phyloP scores from a whole-genome alignment of 1,139 yeast species.

The Geotrichum restrictum region DNA sequence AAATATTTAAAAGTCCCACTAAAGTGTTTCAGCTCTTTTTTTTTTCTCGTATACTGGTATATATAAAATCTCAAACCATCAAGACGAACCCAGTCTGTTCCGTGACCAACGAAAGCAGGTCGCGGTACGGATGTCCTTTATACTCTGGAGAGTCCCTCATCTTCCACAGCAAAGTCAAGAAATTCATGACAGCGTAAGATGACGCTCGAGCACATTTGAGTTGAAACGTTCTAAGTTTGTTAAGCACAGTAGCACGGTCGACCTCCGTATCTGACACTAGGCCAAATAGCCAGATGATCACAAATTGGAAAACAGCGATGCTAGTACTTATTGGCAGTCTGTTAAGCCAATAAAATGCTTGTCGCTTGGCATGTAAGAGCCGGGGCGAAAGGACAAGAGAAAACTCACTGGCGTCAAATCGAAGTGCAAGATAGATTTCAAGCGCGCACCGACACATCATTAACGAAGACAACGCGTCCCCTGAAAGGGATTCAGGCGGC shows the following conservation, averaged over 20 bases:
- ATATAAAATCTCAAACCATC: slow-evolving; percentile 2
- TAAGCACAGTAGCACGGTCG: slow-evolving; percentile 21
- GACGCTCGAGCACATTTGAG: slow-evolving; percentile 21
- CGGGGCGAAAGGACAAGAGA: slow-evolving; percentile 19
- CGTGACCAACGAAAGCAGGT: slow-evolving; percentile 20
- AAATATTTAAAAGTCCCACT: too few species aligned
- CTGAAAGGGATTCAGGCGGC: background rate
- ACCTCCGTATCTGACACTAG: slow-evolving; percentile 22
- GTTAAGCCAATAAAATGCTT: slow-evolving; percentile 21
- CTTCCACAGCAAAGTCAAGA: slow-evolving; percentile 25
- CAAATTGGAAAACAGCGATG: slow-evolving; percentile 23
- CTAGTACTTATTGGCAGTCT: slow-evolving; percentile 14
- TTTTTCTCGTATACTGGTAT: too few species aligned
- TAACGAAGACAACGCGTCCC: slow-evolving; percentile 21
- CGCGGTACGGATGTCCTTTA: slow-evolving; percentile 20
- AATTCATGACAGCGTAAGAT: slow-evolving; percentile 23
- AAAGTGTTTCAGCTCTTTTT: too few species aligned
- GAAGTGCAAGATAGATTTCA: slow-evolving; percentile 22
- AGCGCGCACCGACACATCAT: slow-evolving; percentile 22
- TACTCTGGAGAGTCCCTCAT: slow-evolving; percentile 22
- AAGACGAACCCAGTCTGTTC: slow-evolving; percentile 15
- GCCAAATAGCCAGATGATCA: slow-evolving; percentile 27
- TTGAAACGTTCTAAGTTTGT: slow-evolving; percentile 22
- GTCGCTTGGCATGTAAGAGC: slow-evolving; percentile 17
- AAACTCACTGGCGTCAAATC: slow-evolving; percentile 25